Evolutionary conservation across 805 yeast genomes (phyloP).

Genomic region (Ogataea pini): DNA sequence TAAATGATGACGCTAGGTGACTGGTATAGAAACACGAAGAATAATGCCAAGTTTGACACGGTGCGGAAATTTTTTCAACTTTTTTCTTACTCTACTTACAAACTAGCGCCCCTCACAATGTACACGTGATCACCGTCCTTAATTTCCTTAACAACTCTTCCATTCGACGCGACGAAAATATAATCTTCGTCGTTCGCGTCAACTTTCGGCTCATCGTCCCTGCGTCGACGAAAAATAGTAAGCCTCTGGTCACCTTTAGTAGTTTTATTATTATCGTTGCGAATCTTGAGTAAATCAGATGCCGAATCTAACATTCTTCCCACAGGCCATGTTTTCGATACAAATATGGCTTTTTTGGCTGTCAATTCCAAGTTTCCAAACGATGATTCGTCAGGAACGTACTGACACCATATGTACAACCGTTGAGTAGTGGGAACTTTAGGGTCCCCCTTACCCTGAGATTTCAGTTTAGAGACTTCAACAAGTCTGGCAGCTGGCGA

Average conservation of each 20-base stretch:
- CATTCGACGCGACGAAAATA: slow-evolving; percentile 37
- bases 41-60: background rate
- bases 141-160: slow-evolving; percentile 43
- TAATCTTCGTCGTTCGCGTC: slow-evolving; percentile 24
- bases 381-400: slow-evolving; percentile 35
- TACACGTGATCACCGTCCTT: slow-evolving; percentile 52
- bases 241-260: slow-evolving; percentile 43
- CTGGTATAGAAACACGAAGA: background rate
- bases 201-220: slow-evolving; percentile 31
- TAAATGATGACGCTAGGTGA: background rate
- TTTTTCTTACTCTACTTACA: slow-evolving; percentile 5
- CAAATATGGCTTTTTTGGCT: slow-evolving; percentile 40
- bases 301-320: slow-evolving; percentile 59
- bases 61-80: background rate
- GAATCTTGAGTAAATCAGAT: slow-evolving; percentile 47
- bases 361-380: slow-evolving; percentile 12
- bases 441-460: slow-evolving; percentile 53
- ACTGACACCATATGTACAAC: slow-evolving; percentile 49
- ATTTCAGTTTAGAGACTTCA: slow-evolving; percentile 43
- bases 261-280: slow-evolving; percentile 50
- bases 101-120: slow-evolving; percentile 49
- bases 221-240: slow-evolving; percentile 44
- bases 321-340: slow-evolving; percentile 58
- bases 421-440: slow-evolving; percentile 46
- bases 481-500: slow-evolving; percentile 32